phyloP scores from a whole-genome alignment of 768 basidiomycete species.

The Hypholoma sublateritium region DNA sequence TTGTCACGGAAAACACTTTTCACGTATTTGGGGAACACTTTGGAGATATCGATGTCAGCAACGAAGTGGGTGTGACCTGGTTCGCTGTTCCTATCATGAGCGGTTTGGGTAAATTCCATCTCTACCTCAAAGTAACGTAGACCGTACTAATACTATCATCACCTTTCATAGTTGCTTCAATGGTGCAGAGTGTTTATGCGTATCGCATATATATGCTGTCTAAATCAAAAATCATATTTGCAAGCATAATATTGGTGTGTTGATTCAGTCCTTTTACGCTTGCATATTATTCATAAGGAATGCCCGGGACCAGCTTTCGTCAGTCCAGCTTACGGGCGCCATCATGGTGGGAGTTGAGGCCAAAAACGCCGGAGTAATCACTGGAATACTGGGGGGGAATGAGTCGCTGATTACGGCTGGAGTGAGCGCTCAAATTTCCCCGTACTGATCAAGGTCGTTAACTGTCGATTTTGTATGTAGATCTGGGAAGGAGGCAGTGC shows the following conservation, averaged over 20 bases:
- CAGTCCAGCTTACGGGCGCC: neutral
- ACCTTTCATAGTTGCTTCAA: constrained; percentile 24
- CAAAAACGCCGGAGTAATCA: neutral
- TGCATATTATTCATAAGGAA: neutral
- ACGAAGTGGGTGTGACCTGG: neutral
- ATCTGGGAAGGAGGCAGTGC: constrained; percentile 5
- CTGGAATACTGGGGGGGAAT: neutral
- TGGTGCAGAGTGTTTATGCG: constrained; percentile 33
- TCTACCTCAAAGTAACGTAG: constrained; percentile 7
- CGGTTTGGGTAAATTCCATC: constrained; percentile 20
- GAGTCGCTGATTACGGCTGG: neutral
- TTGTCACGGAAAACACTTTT: neutral
- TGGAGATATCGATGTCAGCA: neutral
- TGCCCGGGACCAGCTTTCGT: neutral
- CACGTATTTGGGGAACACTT: neutral
- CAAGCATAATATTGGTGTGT: constrained; percentile 7
- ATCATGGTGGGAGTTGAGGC: neutral
- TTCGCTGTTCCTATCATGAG: constrained; percentile 18
- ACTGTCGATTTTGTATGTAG: neutral
- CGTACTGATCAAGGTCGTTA: too few relatives aligned
- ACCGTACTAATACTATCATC: neutral
- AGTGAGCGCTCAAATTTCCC: neutral
- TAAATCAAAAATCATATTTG: constrained; percentile 10
- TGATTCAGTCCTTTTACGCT: neutral
- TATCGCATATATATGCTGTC: constrained; percentile 31